Conservation (phyloP, 2,329 filamentous ascomycete species). For the Elsinoe perseae region DNA sequence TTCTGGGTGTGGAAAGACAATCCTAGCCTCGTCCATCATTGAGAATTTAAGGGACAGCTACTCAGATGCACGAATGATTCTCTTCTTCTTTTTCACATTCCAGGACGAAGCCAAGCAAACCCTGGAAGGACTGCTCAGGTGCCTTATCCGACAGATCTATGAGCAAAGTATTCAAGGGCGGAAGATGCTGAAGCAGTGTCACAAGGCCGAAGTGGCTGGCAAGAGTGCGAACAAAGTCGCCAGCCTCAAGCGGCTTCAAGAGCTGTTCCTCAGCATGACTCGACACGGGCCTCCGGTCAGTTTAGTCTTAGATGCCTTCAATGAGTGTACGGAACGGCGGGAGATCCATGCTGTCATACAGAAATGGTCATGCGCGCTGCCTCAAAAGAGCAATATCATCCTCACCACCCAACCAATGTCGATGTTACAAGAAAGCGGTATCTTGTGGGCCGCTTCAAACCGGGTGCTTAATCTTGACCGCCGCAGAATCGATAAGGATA, state of each 20-base stretch:
- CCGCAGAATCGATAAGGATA: too few species aligned
- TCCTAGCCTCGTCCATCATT: conserved; percentile 32
- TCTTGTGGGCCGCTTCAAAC: too few species aligned
- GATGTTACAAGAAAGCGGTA: too few species aligned
- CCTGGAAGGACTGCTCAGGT: conserved; percentile 21
- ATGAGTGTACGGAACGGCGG: conserved; percentile 21
- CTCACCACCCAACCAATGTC: too few species aligned
- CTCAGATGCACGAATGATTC: neutral
- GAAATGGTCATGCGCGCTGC: neutral
- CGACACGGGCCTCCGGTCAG: conserved; percentile 4
- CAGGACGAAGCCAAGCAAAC: conserved; percentile 33
- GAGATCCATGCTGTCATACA: neutral
- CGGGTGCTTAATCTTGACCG: too few species aligned
- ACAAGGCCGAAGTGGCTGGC: too few species aligned
- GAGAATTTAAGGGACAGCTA: conserved; percentile 19
- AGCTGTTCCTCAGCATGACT: neutral
- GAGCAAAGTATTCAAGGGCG: too few species aligned
- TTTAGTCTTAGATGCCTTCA: conserved; percentile 24
- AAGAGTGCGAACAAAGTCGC: too few species aligned
- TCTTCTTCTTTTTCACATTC: conserved; percentile 27
- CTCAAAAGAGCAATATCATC: too few species aligned
- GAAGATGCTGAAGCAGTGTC: too few species aligned
- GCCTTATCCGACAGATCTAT: conserved; percentile 21
- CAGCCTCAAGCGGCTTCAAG: conserved; percentile 3
- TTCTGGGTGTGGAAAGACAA: conserved; percentile 35